Base-by-base conservation (phyloP, 2,329 filamentous ascomycete species). In the Capronia epimyces region DNA sequence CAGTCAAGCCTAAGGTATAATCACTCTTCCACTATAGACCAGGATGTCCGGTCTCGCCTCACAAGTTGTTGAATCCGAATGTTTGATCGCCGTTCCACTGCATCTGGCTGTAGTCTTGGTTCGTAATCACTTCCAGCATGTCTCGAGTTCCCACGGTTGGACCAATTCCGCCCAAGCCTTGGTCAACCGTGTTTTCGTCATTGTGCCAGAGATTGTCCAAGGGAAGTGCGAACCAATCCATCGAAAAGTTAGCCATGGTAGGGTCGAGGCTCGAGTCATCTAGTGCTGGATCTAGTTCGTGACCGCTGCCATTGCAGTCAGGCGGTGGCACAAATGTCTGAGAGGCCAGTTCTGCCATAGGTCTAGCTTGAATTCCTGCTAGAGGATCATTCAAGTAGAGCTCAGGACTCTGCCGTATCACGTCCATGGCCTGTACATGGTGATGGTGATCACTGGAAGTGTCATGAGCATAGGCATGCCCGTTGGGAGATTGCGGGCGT, bases 211-310 rank as follows among this genome's bases (percentile, higher is more conserved):
- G 73, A 37, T 79, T 77, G 63, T 83, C 79, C 2, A 83, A 69
- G 1, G 79, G 79, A n/a, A 83, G 63, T 0, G 80, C 76, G 44
- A 83, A 71, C 80, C 80, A 83, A 63, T 82, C 79, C 2, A 58
- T 50, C 2, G 55, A 47, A 27, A 55, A 51, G 20, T 52, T 40
- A 10, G 50, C 45, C 42, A 61, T 52, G 10, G 52, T 27, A 8
- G 50, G 52, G 36, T 58, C 53, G 16, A 57, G 46, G 32, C 52
- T 52, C 18, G 52, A 34, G 25, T 59, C 52, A 20, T 48, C 49
- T 54, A 31, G 50, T 36, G 46, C 43, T 15, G 48, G 45, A 36
- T 53, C 51, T 61, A 62, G 24, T 59, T 60, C 61, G 51, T 43
- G 62, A 61, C 41, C 50, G 42, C 43, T 62, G 31, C 40, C 52